These are phyloP conservation scores for Hymenoscyphus infarciens DNA, from an alignment of 2,329 filamentous ascomycete species.

Conservation along the genomic window DNA sequence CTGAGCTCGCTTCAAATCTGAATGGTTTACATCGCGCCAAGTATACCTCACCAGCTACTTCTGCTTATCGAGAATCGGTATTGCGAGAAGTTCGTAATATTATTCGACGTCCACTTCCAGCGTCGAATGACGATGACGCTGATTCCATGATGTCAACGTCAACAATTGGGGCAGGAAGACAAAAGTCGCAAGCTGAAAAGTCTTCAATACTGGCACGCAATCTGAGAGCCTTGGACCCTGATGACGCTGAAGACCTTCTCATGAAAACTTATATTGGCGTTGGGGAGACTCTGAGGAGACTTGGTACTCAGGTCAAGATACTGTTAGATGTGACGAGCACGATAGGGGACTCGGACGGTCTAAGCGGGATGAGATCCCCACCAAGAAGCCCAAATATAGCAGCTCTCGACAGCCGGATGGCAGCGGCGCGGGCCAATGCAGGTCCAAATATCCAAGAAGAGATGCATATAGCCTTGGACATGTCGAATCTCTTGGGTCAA, in stretches of 20 bases:
- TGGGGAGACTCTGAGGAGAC: slow-evolving; percentile 77
- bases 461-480: slow-evolving; percentile 70
- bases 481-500: slow-evolving; percentile 74
- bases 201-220: slow-evolving; percentile 86
- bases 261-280: slow-evolving; percentile 81
- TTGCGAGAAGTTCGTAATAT: slow-evolving; percentile 82
- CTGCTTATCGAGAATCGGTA: slow-evolving; percentile 77
- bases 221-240: slow-evolving; percentile 74
- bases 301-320: slow-evolving; percentile 90
- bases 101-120: slow-evolving; percentile 81
- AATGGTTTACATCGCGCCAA: slow-evolving; percentile 77
- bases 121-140: slow-evolving; percentile 89
- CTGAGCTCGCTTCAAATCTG: slow-evolving; percentile 66
- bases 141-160: slow-evolving; percentile 85
- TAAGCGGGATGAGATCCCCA: slow-evolving; percentile 30
- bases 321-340: slow-evolving; percentile 90
- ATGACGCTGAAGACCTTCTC: slow-evolving; percentile 81
- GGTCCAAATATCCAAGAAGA: slow-evolving; percentile 59
- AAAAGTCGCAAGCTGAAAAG: slow-evolving; percentile 79
- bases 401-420: slow-evolving; percentile 28
- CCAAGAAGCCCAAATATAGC: slow-evolving; percentile 33
- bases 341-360: slow-evolving; percentile 25
- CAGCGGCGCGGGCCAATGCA: slow-evolving; percentile 18
- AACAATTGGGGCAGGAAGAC: slow-evolving; percentile 65
- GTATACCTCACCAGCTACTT: slow-evolving; percentile 76